Conservation (phyloP, 768 basidiomycete genomes). For the Tricholoma hemisulphureum region DNA sequence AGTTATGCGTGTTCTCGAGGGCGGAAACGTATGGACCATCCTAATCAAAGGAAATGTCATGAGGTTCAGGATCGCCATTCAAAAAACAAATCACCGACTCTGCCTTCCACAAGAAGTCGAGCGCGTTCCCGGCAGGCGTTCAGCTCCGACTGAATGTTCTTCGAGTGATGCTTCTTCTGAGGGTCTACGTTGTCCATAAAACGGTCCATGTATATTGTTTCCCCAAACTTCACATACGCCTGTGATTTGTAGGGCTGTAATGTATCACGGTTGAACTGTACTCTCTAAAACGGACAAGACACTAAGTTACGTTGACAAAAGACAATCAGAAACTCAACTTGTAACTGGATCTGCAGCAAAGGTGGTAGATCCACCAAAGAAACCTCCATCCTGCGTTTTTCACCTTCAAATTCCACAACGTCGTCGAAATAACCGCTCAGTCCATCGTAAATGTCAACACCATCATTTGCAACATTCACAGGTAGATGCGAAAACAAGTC, state of each 20-base stretch:
- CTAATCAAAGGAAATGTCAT: slow-evolving; percentile 33
- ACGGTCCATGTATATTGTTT: slow-evolving; percentile 87
- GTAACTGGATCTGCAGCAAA: slow-evolving; percentile 90
- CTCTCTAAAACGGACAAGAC: slow-evolving; percentile 52
- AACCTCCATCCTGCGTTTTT: slow-evolving; percentile 85
- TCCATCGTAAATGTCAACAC: slow-evolving; percentile 92
- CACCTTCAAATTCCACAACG: slow-evolving; percentile 81
- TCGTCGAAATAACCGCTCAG: slow-evolving; percentile 90
- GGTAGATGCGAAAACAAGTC: slow-evolving; percentile 93
- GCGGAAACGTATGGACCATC: slow-evolving; percentile 58
- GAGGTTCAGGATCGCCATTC: background rate
- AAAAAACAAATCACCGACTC: slow-evolving; percentile 47
- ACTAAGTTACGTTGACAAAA: background rate
- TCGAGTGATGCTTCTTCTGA: slow-evolving; percentile 68
- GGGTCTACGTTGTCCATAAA: slow-evolving; percentile 79
- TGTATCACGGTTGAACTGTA: slow-evolving; percentile 92
- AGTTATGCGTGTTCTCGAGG: slow-evolving; percentile 54
- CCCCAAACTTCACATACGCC: slow-evolving; percentile 88
- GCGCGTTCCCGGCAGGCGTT: slow-evolving; percentile 64
- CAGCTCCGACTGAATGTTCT: slow-evolving; percentile 66
- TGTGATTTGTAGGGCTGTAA: slow-evolving; percentile 94
- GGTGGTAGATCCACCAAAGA: slow-evolving; percentile 84
- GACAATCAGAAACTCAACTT: slow-evolving; percentile 50
- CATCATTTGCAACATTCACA: slow-evolving; percentile 87
- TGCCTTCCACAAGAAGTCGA: slow-evolving; percentile 64